phyloP scores from a whole-genome alignment of 2,329 filamentous ascomycete genomes.

The Penicillium sp. region DNA sequence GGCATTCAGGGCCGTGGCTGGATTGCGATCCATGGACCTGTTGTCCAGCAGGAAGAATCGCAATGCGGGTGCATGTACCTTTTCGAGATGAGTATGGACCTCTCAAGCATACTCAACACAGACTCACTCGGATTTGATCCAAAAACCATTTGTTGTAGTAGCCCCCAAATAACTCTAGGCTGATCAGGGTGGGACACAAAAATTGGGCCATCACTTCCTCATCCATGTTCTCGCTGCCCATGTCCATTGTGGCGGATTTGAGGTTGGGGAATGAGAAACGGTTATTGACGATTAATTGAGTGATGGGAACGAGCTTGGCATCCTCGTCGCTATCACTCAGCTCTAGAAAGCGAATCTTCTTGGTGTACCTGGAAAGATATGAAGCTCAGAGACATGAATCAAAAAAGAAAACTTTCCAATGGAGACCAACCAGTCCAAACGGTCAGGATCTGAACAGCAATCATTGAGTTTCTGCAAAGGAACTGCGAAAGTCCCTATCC shows the following conservation, averaged over 20 bases:
- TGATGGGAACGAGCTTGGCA: no score
- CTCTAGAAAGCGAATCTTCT: not conserved
- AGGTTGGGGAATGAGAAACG: not conserved
- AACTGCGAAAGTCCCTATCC: no score
- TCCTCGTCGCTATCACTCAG: not conserved
- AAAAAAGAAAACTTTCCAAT: no score
- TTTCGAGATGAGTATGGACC: not conserved
- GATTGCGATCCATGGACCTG: not conserved
- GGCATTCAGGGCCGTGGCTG: not conserved
- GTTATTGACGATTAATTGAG: not conserved
- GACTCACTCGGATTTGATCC: not conserved
- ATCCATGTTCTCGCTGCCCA: constrained; percentile 1
- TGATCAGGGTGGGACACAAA: not conserved
- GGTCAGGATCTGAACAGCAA: no score
- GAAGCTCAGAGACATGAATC: not conserved
- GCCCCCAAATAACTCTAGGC: not conserved
- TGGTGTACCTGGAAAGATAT: not conserved
- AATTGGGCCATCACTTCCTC: not conserved
- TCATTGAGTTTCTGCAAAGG: no score
- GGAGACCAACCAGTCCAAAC: no score
- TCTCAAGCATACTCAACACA: not conserved
- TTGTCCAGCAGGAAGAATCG: not conserved
- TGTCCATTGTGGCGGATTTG: not conserved
- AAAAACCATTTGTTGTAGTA: not conserved
- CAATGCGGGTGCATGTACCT: not conserved